Percentiles rank a stretch among this genome's conserved stretches.
phyloP scores from a whole-genome alignment of 2,329 filamentous ascomycete genomes.

The Colletotrichum incanum region DNA sequence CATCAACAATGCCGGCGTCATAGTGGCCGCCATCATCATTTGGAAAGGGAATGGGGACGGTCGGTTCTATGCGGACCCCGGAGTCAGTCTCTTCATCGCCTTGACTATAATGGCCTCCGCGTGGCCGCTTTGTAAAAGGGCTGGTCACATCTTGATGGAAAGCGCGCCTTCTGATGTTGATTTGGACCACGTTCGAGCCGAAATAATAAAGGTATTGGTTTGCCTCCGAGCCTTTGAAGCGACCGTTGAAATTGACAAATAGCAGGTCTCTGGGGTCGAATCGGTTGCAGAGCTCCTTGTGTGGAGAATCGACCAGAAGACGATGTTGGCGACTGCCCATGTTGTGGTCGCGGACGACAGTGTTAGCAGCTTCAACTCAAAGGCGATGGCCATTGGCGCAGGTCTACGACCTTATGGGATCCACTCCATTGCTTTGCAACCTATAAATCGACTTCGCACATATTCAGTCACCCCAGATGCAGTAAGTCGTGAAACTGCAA shows the following conservation, averaged over 20 bases:
- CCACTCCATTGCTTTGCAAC: slow-evolving; percentile 80
- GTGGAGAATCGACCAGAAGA: slow-evolving; percentile 81
- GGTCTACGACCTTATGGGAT: slow-evolving; percentile 83
- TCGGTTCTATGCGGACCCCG: slow-evolving; percentile 81
- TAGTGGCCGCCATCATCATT: slow-evolving; percentile 78
- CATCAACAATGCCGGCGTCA: slow-evolving; percentile 83
- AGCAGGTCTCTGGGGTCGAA: slow-evolving; percentile 75
- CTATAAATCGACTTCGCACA: slow-evolving; percentile 60
- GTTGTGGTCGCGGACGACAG: slow-evolving; percentile 73
- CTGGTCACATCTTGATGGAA: slow-evolving; percentile 78
- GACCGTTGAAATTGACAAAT: not conserved
- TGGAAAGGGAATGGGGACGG: slow-evolving; percentile 73
- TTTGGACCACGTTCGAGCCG: slow-evolving; percentile 75
- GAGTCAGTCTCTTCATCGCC: slow-evolving; percentile 77
- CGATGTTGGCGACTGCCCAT: slow-evolving; percentile 79
- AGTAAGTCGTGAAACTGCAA: not conserved
- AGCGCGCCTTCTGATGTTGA: slow-evolving; percentile 74
- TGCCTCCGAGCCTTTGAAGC: not conserved
- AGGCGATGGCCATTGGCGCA: slow-evolving; percentile 74
- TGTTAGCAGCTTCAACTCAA: slow-evolving; percentile 71
- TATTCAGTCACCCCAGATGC: not conserved
- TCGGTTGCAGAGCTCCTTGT: slow-evolving; percentile 82
- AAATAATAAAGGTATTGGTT: slow-evolving; percentile 72
- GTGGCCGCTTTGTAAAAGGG: slow-evolving; percentile 73
- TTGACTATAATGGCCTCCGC: slow-evolving; percentile 80